Evolutionary conservation across 345 rosid species (phyloP).

Genomic region (Populus euphratica): DNA sequence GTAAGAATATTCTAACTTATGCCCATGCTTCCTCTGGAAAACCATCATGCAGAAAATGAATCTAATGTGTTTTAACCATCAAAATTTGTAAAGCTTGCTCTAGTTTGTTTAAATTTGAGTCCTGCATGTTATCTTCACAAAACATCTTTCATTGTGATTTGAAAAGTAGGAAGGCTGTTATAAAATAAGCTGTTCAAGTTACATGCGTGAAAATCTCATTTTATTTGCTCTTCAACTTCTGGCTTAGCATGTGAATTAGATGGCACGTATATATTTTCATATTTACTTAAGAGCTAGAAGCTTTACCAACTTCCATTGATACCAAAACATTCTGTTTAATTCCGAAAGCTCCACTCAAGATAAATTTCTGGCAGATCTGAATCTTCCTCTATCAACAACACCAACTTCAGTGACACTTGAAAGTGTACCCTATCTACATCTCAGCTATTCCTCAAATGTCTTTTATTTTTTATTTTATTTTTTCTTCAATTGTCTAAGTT

Average conservation of each 20-base stretch:
- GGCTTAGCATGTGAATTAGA: not conserved
- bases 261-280: not conserved
- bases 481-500: not conserved
- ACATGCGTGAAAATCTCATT: not conserved
- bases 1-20: slow-evolving; percentile 36
- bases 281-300: not conserved
- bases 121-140: too few relatives aligned
- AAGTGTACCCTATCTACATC: not conserved
- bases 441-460: not conserved
- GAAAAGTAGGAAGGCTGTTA: not conserved
- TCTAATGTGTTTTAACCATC: not conserved
- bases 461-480: not conserved
- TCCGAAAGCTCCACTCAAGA: too few relatives aligned
- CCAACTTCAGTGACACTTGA: not conserved
- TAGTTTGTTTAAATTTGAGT: too few relatives aligned
- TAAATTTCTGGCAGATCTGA: too few relatives aligned
- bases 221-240: not conserved
- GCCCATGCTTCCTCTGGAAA: not conserved
- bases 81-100: not conserved
- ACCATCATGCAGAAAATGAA: not conserved
- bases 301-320: not conserved
- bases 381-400: not conserved
- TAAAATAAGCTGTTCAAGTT: not conserved
- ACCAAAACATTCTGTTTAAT: too few relatives aligned
- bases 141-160: not conserved